Conservation (phyloP, 1,284 basidiomycete species). For the Stygiomarasmius scandens region DNA sequence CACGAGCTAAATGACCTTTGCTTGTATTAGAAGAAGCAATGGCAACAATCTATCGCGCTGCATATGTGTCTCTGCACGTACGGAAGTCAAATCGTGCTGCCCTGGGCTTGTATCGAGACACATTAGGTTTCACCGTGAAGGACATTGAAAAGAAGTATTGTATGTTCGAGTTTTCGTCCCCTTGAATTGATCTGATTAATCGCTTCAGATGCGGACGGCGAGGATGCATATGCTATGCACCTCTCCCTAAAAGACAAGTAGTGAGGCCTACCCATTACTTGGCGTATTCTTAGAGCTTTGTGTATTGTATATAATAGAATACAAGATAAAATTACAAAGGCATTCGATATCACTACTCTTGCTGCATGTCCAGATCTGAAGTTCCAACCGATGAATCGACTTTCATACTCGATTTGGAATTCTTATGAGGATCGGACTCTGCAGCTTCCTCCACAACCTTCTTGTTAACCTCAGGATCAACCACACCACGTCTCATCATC, state of each 20-base stretch:
- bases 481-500: constrained; percentile 26
- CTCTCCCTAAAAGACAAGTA: constrained; percentile 50
- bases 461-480: constrained; percentile 11
- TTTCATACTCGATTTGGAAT: not conserved
- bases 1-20: not conserved
- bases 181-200: constrained; percentile 22
- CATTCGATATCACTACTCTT: not conserved
- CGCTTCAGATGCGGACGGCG: constrained; percentile 82
- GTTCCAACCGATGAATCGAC: not conserved
- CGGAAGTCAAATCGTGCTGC: constrained; percentile 93
- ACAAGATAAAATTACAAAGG: constrained; percentile 1
- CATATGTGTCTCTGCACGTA: constrained; percentile 90
- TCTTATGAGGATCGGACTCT: not conserved
- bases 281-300: not conserved
- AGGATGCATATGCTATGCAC: constrained; percentile 91
- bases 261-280: not conserved
- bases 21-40: constrained; percentile 80
- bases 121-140: constrained; percentile 85
- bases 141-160: constrained; percentile 91
- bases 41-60: constrained; percentile 82
- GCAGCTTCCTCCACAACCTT: constrained; percentile 8
- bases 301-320: constrained; percentile 3
- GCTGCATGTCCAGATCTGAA: not conserved
- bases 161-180: constrained; percentile 36
- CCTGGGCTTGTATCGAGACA: constrained; percentile 85